Conservation (phyloP, 148 eudicot genomes). For the Diospyros lotus region DNA sequence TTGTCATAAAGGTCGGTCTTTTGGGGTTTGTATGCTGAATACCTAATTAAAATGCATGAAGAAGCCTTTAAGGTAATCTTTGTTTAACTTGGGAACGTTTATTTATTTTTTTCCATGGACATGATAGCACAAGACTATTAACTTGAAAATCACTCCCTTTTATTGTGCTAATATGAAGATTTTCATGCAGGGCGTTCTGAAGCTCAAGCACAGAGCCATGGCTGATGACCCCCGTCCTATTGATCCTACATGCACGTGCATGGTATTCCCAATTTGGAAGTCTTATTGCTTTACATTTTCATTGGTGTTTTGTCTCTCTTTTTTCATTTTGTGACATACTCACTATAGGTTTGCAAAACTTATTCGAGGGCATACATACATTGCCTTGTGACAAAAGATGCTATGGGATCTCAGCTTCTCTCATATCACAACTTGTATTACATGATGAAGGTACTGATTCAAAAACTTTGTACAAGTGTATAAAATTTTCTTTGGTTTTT, state of each 20-base stretch:
- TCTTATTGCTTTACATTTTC: background rate
- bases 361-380: slow-evolving; percentile 86
- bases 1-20: background rate
- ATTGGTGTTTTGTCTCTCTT: slow-evolving; percentile 1
- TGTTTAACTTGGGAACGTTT: background rate
- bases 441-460: slow-evolving; percentile 68
- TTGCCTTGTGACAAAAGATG: slow-evolving; percentile 90
- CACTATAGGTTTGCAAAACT: slow-evolving; percentile 66
- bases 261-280: slow-evolving; percentile 42
- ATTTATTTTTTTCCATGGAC: background rate
- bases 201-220: slow-evolving; percentile 79
- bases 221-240: slow-evolving; percentile 69
- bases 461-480: background rate
- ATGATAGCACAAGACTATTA: background rate
- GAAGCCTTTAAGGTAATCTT: background rate
- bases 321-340: background rate
- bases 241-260: slow-evolving; percentile 76
- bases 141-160: background rate
- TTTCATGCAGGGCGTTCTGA: slow-evolving; percentile 60
- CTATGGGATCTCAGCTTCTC: slow-evolving; percentile 93
- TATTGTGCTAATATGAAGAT: background rate
- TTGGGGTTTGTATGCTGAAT: background rate
- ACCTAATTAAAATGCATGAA: background rate
- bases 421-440: slow-evolving; percentile 86
- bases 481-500: background rate